Conservation (phyloP, 1,284 basidiomycete genomes). For the Ceratobasidium sp. region DNA sequence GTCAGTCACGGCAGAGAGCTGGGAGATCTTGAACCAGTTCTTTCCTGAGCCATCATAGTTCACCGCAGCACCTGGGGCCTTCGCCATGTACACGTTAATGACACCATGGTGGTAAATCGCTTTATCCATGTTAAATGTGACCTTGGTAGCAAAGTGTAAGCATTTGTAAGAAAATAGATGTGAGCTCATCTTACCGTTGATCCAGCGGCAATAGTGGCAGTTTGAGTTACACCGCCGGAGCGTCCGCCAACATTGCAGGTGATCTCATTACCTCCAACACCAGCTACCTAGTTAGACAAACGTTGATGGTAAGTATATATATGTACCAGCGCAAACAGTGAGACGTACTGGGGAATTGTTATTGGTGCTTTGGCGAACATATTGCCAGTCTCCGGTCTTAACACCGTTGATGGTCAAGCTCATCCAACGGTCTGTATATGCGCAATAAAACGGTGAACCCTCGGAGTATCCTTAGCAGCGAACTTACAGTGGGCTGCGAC, state of each 20-base stretch:
- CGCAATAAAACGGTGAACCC: background rate
- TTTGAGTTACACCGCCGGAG: slow-evolving; percentile 59
- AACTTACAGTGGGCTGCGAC: slow-evolving; percentile 45
- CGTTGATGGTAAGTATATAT: background rate
- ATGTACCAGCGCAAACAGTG: too few relatives aligned
- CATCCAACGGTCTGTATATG: slow-evolving; percentile 44
- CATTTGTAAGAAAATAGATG: slow-evolving; percentile 52
- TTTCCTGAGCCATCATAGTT: slow-evolving; percentile 61
- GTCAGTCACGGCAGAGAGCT: slow-evolving; percentile 59
- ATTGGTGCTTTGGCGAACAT: slow-evolving; percentile 48
- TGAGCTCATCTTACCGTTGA: slow-evolving; percentile 58
- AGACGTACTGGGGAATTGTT: slow-evolving; percentile 44
- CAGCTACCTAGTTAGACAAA: slow-evolving; percentile 58
- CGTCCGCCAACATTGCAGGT: slow-evolving; percentile 63
- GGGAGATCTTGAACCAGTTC: slow-evolving; percentile 68
- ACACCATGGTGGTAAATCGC: slow-evolving; percentile 62
- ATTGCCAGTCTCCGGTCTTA: slow-evolving; percentile 43
- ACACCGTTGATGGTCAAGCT: slow-evolving; percentile 41
- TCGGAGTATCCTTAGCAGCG: background rate
- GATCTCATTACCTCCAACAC: slow-evolving; percentile 62
- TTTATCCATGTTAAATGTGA: slow-evolving; percentile 56
- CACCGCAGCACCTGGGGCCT: slow-evolving; percentile 61
- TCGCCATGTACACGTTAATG: slow-evolving; percentile 62
- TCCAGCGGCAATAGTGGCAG: slow-evolving; percentile 62
- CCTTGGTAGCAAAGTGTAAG: slow-evolving; percentile 23